These are phyloP conservation scores for Amaranthus hypochondriacus DNA, from an alignment of 148 eudicot species.

Conservation along the genomic window DNA sequence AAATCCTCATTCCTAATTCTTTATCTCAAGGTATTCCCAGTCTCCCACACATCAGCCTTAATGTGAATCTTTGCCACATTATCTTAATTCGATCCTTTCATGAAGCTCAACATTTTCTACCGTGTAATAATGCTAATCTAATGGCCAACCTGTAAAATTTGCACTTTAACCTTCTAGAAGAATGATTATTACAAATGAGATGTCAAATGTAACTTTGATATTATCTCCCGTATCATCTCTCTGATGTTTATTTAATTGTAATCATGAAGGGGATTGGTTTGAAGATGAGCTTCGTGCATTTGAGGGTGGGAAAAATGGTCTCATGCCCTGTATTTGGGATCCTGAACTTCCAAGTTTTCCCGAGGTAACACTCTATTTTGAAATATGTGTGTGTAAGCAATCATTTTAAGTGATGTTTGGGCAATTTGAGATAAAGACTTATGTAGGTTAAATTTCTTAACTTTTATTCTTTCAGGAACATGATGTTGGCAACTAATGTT, in stretches of 20 bases:
- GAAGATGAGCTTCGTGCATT: slow-evolving; percentile 98
- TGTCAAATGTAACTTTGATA: background rate
- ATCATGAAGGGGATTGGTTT: slow-evolving; percentile 83
- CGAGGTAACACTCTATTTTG: slow-evolving; percentile 47
- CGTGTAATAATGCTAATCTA: no score
- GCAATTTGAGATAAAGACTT: background rate
- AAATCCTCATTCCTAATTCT: no score
- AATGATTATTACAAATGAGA: background rate
- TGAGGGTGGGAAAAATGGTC: slow-evolving; percentile 96
- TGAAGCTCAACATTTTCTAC: no score
- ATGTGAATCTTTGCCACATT: no score
- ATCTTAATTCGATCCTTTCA: no score
- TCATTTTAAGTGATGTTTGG: background rate
- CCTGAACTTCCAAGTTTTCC: slow-evolving; percentile 86
- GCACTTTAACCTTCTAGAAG: background rate
- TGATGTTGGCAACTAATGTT: background rate
- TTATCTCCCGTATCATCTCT: background rate
- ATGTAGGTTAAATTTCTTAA: background rate
- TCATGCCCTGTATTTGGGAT: slow-evolving; percentile 94
- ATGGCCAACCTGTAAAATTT: no score
- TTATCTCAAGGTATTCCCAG: no score
- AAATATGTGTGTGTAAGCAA: background rate
- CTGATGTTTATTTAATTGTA: slow-evolving; percentile 26
- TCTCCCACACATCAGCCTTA: no score
- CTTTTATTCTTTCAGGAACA: background rate